Evolutionary conservation across 2,329 filamentous ascomycete species (phyloP), one percentile per base, ranked within the genome.

Genomic region (Aspergillus japonicus): DNA sequence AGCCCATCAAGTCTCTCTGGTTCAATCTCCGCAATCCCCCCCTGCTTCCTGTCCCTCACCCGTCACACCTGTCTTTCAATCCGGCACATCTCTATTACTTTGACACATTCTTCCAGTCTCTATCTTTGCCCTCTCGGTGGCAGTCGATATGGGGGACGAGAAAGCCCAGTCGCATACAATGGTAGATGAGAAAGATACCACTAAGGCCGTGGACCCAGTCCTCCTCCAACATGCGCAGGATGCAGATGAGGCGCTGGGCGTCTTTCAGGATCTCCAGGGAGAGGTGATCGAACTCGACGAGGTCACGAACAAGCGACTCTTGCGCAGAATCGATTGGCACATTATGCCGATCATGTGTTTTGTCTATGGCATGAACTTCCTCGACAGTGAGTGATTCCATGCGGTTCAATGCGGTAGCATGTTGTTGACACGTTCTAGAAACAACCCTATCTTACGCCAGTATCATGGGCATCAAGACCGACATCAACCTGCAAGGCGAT

Each of bases 271-370:
- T 26, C 67, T 79, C 51, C 74, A 80, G 1, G 84, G 83, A 23
- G 77, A 85, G 65, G 69, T 81, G 0, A 74, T 86, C 23, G 77
- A 81, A 39, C 72, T 87, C 39, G 84, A 83, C 56, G 82, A 82
- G 63, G 80, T 80, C 50, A 85, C 83, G 24, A 87, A 85, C 64
- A 83, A 80, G 63, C 75, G 83, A n/a, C 69, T 89, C 16, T 68
- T 89, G n/a, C 75, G 79, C 19, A 83, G 79, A 56, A 88, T 89
- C 60, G 87, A 89, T 70, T 82, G 78, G 80, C 83, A 86, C 68
- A 73, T 87, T 63, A 84, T 87, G 81, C 85, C 84, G 0, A 73
- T 87, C 63, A 77, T 87, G 67, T 87, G 83, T 59, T 66, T 84
- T 31, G 78, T 86, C 4, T 87, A 87, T 64, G 83, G 82, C 1